Percentiles rank a stretch among this genome's conserved stretches.
These are phyloP conservation scores for Kodamaea hsintzibuensis DNA, from an alignment of 805 yeast genomes.

Conservation along the genomic window DNA sequence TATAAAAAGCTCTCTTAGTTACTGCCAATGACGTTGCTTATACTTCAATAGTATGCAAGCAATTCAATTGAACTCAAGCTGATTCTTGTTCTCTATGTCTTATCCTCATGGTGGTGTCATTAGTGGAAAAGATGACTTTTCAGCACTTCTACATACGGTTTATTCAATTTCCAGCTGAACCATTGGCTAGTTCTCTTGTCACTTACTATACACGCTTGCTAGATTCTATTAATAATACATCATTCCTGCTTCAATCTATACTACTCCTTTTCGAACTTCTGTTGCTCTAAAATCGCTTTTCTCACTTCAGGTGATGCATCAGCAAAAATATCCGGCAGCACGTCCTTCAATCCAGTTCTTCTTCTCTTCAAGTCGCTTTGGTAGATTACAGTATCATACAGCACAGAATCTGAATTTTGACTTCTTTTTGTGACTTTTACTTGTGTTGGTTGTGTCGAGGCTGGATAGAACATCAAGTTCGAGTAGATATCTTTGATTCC, in stretches of 20 bases:
- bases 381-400: slow-evolving; percentile 47
- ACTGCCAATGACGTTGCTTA: too few species aligned
- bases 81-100: too few species aligned
- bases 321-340: slow-evolving; percentile 59
- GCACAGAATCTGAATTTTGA: slow-evolving; percentile 31
- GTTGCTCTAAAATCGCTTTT: slow-evolving; percentile 64
- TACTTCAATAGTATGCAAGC: too few species aligned
- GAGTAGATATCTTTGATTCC: slow-evolving; percentile 82
- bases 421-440: slow-evolving; percentile 30
- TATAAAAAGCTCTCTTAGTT: too few species aligned
- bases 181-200: background rate
- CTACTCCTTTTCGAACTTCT: slow-evolving; percentile 42
- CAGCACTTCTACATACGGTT: background rate
- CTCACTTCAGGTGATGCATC: slow-evolving; percentile 54
- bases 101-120: too few species aligned
- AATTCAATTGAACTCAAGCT: too few species aligned
- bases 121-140: too few species aligned
- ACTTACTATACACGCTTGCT: background rate
- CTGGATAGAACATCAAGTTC: slow-evolving; percentile 76
- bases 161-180: background rate
- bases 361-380: slow-evolving; percentile 48
- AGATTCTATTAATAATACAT: background rate
- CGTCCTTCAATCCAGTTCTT: slow-evolving; percentile 64
- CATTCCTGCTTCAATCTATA: background rate
- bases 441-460: slow-evolving; percentile 67